These are phyloP conservation scores for Drosera capensis DNA, from an alignment of 148 eudicot species.

Conservation along the genomic window DNA sequence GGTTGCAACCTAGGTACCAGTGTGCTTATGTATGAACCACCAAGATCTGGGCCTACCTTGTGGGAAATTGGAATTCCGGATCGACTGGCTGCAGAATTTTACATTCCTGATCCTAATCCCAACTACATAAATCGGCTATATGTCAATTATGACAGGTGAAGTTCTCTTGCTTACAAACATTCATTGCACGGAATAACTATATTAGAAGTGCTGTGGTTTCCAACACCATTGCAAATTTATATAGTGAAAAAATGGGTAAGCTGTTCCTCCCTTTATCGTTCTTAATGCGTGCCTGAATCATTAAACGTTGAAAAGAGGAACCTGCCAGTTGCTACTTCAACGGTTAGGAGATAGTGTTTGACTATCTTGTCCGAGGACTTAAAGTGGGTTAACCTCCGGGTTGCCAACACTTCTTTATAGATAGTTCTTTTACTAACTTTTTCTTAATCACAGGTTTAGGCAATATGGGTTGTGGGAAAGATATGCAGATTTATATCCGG, in stretches of 20 bases:
- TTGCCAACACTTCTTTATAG: too few species aligned
- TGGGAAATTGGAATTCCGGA: slow-evolving; percentile 99
- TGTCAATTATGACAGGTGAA: slow-evolving; percentile 60
- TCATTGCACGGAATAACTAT: too few species aligned
- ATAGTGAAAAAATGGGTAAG: too few species aligned
- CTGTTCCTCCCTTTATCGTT: not conserved
- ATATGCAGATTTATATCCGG: slow-evolving; percentile 60
- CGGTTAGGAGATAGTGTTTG: too few species aligned
- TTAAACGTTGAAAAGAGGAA: not conserved
- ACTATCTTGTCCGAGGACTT: too few species aligned
- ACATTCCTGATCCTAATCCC: slow-evolving; percentile 76
- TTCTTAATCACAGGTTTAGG: slow-evolving; percentile 35
- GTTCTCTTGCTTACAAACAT: not conserved
- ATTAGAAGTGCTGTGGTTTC: too few species aligned
- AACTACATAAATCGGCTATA: slow-evolving; percentile 51
- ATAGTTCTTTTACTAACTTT: too few species aligned
- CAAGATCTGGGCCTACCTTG: slow-evolving; percentile 78
- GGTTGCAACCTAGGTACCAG: slow-evolving; percentile 37
- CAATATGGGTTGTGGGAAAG: slow-evolving; percentile 89
- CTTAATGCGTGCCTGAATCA: not conserved
- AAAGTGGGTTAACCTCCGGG: too few species aligned
- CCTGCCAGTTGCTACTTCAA: too few species aligned
- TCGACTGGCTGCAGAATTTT: slow-evolving; percentile 80
- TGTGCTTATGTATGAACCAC: slow-evolving; percentile 57
- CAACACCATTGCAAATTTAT: too few species aligned